A percentile compares a stretch with the other conserved stretches of the same genome.
These are phyloP conservation scores for Pseudonitzschia multiseries DNA, from an alignment of 108 stramenopile genomes.

Conservation along the genomic window DNA sequence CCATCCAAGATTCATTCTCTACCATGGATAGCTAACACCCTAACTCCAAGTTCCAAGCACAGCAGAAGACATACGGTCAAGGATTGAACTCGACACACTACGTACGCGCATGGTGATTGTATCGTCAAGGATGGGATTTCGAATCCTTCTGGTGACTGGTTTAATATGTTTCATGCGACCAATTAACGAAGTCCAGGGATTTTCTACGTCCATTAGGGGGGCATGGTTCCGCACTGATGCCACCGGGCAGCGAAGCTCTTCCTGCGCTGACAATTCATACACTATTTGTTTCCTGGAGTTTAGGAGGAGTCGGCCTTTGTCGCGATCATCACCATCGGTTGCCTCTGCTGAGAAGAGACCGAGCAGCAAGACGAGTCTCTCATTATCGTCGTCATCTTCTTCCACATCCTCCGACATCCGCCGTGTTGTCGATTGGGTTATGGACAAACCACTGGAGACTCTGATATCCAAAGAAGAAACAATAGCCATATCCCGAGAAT, in stretches of 20 bases:
- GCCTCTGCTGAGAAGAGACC: neutral
- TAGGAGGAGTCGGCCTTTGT: conserved; percentile 41
- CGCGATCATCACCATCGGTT: neutral
- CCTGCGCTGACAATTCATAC: conserved; percentile 90
- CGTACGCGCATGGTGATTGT: neutral
- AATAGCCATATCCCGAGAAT: conserved; percentile 44
- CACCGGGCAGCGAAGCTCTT: conserved; percentile 47
- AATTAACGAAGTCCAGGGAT: neutral
- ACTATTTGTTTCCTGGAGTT: conserved; percentile 83
- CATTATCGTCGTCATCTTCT: neutral
- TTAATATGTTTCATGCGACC: neutral
- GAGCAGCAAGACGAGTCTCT: neutral
- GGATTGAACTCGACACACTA: too few species aligned
- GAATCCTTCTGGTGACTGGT: neutral
- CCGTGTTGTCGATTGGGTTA: conserved; percentile 18
- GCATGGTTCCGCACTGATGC: neutral
- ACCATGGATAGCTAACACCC: too few species aligned
- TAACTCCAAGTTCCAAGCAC: too few species aligned
- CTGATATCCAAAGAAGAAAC: conserved; percentile 53
- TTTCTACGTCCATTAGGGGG: neutral
- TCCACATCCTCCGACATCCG: neutral
- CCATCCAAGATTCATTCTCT: neutral
- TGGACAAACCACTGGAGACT: conserved; percentile 38
- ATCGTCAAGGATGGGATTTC: neutral
- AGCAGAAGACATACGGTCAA: too few species aligned